Evolutionary conservation across 2,329 filamentous ascomycete species (phyloP), one percentile per base, ranked within the genome.

Genomic region (Colletotrichum orchidophilum): DNA sequence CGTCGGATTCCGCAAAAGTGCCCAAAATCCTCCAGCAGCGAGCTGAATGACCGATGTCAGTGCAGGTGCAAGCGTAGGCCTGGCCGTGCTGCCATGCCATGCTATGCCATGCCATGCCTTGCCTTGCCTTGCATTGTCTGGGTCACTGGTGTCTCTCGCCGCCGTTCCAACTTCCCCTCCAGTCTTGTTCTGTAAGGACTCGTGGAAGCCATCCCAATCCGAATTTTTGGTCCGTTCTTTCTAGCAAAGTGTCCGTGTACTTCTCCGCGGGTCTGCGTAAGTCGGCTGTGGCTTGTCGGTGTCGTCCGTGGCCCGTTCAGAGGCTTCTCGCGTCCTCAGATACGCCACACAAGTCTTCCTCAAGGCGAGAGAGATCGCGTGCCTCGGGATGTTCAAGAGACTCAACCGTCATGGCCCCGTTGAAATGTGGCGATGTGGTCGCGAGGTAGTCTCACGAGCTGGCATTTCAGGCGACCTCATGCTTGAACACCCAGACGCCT

Each of bases 1-100:
- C 73, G 70, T 61, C 68, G 71, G 66, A 73, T 74, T 73, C 75
- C 75, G 75, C 77, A 65, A 24, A 54, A 46, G 39, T n/a, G 39
- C 39, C 39, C 39, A 46, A 55, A 27, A 49, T 35, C 15, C 26
- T 15, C 62, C 33, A 62, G 58, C 57, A 57, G 29, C 53, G 21
- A 33, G 29, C 53, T 12, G 18, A 29, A 33, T 29, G 31, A 57
- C 26, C 50, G 50, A 53, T 24, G 50, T 27, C 50, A 53, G 50
- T 29, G 39, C 18, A 31, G 58, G 21, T 50, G 62, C 67, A 61
- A 50, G 63, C 54, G 52, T 69, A 46, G 39, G 39, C 39, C 39
- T 46, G 7, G 39, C 39, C 39, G 39, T 46, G 18, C 39, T 46
- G 39, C 18, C 18, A 46, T n/a, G 39, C 31, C 31, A 33, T 33